phyloP scores from a whole-genome alignment of 129 eudicot genomes.

The Centaurea solstitialis region DNA sequence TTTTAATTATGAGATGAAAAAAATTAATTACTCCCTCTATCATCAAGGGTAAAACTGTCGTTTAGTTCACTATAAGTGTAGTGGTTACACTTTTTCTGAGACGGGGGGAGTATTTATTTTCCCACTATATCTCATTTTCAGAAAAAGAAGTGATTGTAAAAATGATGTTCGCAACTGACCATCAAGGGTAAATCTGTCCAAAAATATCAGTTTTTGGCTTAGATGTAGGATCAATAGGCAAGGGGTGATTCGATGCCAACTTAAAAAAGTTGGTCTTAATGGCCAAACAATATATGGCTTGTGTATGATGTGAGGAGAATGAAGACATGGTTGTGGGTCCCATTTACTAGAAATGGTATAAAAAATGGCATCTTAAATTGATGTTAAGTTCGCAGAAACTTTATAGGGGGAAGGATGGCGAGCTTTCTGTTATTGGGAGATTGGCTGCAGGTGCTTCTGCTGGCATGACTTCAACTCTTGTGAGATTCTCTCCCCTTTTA shows the following conservation, averaged over 20 bases:
- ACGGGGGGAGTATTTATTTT: background rate
- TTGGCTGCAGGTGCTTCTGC: constrained; percentile 99
- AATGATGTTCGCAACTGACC: background rate
- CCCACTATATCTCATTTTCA: background rate
- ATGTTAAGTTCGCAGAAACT: constrained; percentile 56
- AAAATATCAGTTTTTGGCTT: background rate
- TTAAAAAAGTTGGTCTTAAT: background rate
- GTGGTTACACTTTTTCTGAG: background rate
- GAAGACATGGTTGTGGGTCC: background rate
- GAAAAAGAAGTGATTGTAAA: background rate
- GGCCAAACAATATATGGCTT: background rate
- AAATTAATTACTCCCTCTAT: background rate
- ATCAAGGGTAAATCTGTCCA: background rate
- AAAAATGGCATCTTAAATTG: constrained; percentile 3
- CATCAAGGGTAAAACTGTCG: background rate
- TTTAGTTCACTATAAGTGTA: background rate
- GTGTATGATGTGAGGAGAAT: background rate
- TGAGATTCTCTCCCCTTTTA: constrained; percentile 24
- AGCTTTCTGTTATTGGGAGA: constrained; percentile 88
- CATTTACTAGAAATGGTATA: constrained; percentile 1
- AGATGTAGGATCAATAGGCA: background rate
- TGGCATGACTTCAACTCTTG: constrained; percentile 92
- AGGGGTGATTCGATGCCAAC: background rate
- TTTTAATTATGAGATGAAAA: background rate
- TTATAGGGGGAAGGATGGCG: constrained; percentile 69